phyloP scores from a whole-genome alignment of 768 basidiomycete genomes.

The Glaciozyma martinii region DNA sequence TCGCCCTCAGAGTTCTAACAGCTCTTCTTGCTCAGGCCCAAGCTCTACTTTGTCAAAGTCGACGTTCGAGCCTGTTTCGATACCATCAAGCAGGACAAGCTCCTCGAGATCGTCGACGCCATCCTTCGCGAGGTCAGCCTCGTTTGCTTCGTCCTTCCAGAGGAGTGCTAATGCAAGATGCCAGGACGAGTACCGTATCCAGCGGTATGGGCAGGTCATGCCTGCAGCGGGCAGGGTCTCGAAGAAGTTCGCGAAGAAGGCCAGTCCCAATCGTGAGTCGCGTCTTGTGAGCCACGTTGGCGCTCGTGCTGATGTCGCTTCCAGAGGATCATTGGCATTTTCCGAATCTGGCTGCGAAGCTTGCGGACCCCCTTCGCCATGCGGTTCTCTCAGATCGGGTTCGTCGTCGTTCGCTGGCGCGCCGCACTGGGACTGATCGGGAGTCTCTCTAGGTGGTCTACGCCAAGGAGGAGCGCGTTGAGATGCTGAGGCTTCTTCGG shows the following conservation, averaged over 20 bases:
- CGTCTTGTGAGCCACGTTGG: neutral
- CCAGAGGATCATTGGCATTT: constrained; percentile 72
- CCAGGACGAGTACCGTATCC: constrained; percentile 65
- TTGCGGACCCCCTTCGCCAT: constrained; percentile 60
- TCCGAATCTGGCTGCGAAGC: constrained; percentile 54
- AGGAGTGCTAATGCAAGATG: too few species aligned
- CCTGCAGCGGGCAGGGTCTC: constrained; percentile 43
- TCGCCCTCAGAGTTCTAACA: neutral
- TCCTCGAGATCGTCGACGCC: constrained; percentile 64
- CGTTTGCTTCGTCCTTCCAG: constrained; percentile 5
- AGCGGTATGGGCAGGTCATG: constrained; percentile 59
- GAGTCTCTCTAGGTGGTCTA: constrained; percentile 47
- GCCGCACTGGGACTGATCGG: neutral
- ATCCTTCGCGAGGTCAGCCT: constrained; percentile 60
- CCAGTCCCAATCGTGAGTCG: constrained; percentile 55
- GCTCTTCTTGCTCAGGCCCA: constrained; percentile 50
- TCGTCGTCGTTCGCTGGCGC: neutral
- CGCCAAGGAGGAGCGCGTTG: constrained; percentile 48
- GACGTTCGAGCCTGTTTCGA: constrained; percentile 97
- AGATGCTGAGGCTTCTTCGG: constrained; percentile 63
- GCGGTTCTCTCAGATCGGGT: constrained; percentile 83
- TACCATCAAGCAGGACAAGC: constrained; percentile 78
- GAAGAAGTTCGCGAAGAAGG: constrained; percentile 35
- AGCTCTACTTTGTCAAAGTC: constrained; percentile 89
- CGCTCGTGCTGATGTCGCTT: neutral